phyloP scores from a whole-genome alignment of 129 eudicot species.

The Pseudognaphalium luteoalbum region DNA sequence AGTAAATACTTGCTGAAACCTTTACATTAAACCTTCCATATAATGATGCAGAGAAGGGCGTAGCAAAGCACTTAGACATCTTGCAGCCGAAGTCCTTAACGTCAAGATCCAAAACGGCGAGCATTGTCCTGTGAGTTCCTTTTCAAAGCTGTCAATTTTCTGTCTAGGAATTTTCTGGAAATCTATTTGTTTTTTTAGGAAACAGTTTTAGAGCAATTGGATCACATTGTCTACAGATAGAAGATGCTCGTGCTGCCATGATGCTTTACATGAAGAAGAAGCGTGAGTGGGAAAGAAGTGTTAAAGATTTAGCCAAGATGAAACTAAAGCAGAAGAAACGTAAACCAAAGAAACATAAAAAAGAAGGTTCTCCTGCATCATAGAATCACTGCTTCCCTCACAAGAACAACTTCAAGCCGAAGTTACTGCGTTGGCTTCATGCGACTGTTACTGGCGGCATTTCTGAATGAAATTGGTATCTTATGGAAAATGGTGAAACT shows the following conservation, averaged over 20 bases:
- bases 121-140: slow-evolving; percentile 92
- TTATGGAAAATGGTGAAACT: not conserved
- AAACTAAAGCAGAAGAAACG: slow-evolving; percentile 74
- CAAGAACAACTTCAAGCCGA: not conserved
- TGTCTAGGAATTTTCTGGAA: not conserved
- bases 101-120: slow-evolving; percentile 94
- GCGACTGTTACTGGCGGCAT: not conserved
- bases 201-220: not conserved
- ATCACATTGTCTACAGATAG: slow-evolving; percentile 50
- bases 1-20: no score
- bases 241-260: slow-evolving; percentile 99
- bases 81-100: slow-evolving; percentile 72
- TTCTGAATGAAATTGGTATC: not conserved
- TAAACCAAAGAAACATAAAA: slow-evolving; percentile 47
- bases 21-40: not conserved
- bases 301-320: slow-evolving; percentile 55
- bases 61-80: slow-evolving; percentile 80
- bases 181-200: not conserved
- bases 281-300: slow-evolving; percentile 74
- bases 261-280: slow-evolving; percentile 69
- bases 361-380: slow-evolving; percentile 21
- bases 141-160: not conserved
- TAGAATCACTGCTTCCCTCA: slow-evolving; percentile 8
- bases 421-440: not conserved
- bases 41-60: slow-evolving; percentile 72